Evolutionary conservation across 495 filamentous ascomycete genomes (phyloP).

Genomic region (Staphylotrichum longicolle): DNA sequence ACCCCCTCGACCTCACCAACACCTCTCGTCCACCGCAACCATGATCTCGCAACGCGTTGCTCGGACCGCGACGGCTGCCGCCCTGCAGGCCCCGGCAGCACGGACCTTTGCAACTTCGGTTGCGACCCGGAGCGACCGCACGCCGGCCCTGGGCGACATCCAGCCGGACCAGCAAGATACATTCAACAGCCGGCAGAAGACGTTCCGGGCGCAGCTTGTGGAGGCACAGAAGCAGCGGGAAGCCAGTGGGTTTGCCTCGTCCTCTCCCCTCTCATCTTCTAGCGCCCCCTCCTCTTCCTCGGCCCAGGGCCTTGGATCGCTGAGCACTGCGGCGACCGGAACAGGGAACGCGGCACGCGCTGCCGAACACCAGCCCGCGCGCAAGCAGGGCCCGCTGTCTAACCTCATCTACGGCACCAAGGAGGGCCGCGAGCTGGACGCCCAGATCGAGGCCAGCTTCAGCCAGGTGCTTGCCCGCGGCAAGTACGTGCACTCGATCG

Average conservation of each 20-base stretch:
- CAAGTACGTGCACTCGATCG: slow-evolving; percentile 98
- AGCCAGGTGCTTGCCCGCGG: slow-evolving; percentile 89
- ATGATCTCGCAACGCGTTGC: slow-evolving; percentile 34
- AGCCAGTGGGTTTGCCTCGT: slow-evolving; percentile 64
- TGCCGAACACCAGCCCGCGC: slow-evolving; percentile 41
- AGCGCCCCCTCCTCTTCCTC: slow-evolving; percentile 45
- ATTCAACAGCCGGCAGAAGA: slow-evolving; percentile 78
- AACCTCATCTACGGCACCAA: slow-evolving; percentile 94
- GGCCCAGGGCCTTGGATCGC: slow-evolving; percentile 61
- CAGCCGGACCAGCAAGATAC: slow-evolving; percentile 58
- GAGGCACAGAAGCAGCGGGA: slow-evolving; percentile 74
- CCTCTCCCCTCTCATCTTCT: slow-evolving; percentile 51
- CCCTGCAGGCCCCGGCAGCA: slow-evolving; percentile 24
- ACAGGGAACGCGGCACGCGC: slow-evolving; percentile 51
- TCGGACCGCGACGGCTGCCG: slow-evolving; percentile 32
- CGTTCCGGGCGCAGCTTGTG: slow-evolving; percentile 80
- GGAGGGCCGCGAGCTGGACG: slow-evolving; percentile 86
- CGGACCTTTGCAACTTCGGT: slow-evolving; percentile 63
- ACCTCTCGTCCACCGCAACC: slow-evolving; percentile 9
- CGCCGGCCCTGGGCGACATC: slow-evolving; percentile 85
- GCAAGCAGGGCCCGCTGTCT: slow-evolving; percentile 54
- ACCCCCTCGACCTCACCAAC: too few relatives aligned
- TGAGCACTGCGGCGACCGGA: slow-evolving; percentile 47
- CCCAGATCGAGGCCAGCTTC: slow-evolving; percentile 92
- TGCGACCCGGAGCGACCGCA: slow-evolving; percentile 44